These are phyloP conservation scores for Juglanconis juglandina DNA, from an alignment of 2,329 filamentous ascomycete species.

Conservation along the genomic window DNA sequence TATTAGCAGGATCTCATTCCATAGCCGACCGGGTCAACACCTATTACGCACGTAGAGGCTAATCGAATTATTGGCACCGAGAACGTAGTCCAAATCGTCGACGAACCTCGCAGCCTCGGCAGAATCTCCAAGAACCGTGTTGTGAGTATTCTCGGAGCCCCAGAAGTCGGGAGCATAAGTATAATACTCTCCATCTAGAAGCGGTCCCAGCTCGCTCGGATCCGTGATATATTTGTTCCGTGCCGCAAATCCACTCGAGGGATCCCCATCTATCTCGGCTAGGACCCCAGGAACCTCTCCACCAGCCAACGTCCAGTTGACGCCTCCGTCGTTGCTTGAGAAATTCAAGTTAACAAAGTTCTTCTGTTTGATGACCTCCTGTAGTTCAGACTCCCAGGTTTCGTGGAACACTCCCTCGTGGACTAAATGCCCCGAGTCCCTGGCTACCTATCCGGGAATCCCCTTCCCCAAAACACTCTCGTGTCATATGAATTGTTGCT, in stretches of 20 bases:
- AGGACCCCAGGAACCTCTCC: constrained; percentile 42
- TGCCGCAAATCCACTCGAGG: constrained; percentile 35
- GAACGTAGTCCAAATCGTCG: constrained; percentile 34
- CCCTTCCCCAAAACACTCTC: no score
- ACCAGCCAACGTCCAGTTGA: constrained; percentile 39
- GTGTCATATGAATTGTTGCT: neutral
- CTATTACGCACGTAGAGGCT: constrained; percentile 36
- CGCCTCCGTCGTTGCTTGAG: constrained; percentile 40
- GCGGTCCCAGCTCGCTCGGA: constrained; percentile 38
- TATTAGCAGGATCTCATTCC: neutral
- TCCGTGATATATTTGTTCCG: constrained; percentile 42
- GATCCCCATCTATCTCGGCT: constrained; percentile 44
- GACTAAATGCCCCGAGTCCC: no score
- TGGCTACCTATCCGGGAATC: no score
- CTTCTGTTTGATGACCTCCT: no score
- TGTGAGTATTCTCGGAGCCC: constrained; percentile 36
- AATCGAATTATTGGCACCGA: constrained; percentile 39
- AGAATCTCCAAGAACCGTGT: constrained; percentile 28
- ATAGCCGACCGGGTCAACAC: neutral
- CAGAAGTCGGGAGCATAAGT: constrained; percentile 42
- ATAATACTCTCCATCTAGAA: constrained; percentile 49
- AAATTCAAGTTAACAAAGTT: neutral
- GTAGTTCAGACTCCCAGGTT: no score
- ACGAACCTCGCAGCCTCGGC: constrained; percentile 25
- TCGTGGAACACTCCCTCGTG: no score